These are phyloP conservation scores for Ogataea thermomethanolica DNA, from an alignment of 805 yeast genomes.

Conservation along the genomic window DNA sequence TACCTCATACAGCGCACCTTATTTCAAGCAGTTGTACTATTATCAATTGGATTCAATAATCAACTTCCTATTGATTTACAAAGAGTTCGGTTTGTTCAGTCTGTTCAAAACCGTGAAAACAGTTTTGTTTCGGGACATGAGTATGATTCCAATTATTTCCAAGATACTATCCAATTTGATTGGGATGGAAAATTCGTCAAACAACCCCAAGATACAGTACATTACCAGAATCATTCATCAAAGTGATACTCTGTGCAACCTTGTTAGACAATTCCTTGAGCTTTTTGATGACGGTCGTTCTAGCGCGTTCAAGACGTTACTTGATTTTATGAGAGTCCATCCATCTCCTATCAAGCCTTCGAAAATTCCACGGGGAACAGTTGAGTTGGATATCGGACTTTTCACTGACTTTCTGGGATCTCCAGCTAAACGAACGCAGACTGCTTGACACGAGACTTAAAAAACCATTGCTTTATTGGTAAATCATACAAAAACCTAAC, in stretches of 20 bases:
- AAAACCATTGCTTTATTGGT: constrained; percentile 3
- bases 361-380: constrained; percentile 29
- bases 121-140: constrained; percentile 34
- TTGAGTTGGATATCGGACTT: constrained; percentile 20
- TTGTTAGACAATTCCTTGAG: constrained; percentile 33
- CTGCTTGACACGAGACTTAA: background rate
- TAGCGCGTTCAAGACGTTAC: constrained; percentile 25
- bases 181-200: constrained; percentile 11
- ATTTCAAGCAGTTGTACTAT: constrained; percentile 13
- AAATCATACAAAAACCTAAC: constrained; percentile 4
- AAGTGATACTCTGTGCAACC: constrained; percentile 27
- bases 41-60: constrained; percentile 20
- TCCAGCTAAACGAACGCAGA: constrained; percentile 5
- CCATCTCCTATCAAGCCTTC: constrained; percentile 36
- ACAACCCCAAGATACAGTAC: constrained; percentile 13
- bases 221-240: constrained; percentile 20
- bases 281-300: constrained; percentile 33
- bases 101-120: constrained; percentile 36
- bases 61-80: constrained; percentile 24
- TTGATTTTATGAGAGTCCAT: constrained; percentile 26
- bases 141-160: constrained; percentile 27
- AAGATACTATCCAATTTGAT: constrained; percentile 23
- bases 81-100: constrained; percentile 39
- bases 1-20: constrained; percentile 5
- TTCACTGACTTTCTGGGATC: constrained; percentile 15